Evolutionary conservation across 805 yeast species (phyloP).

Genomic region (Starmerella vaccinii): DNA sequence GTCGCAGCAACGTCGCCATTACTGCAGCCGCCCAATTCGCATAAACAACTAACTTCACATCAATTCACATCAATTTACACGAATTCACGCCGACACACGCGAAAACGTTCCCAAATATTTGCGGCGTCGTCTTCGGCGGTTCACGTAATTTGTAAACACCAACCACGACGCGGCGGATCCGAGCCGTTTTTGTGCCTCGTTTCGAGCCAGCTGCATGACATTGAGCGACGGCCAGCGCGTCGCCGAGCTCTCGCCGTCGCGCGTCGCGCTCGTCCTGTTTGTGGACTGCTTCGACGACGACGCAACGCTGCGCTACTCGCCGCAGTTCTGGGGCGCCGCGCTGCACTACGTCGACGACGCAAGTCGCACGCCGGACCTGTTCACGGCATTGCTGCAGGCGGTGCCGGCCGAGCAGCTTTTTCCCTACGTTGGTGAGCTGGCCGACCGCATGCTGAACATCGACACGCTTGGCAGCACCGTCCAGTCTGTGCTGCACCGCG

Average conservation of each 20-base stretch:
- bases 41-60: too few species aligned
- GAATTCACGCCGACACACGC: too few species aligned
- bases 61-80: too few species aligned
- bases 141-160: conserved; percentile 3
- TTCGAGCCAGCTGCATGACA: not conserved
- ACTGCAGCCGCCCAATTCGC: too few species aligned
- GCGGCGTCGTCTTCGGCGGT: not conserved
- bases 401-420: not conserved
- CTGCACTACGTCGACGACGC: not conserved
- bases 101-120: not conserved
- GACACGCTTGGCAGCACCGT: not conserved
- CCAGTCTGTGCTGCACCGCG: not conserved
- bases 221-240: not conserved
- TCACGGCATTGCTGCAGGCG: not conserved
- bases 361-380: not conserved
- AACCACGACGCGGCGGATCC: not conserved
- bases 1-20: too few species aligned
- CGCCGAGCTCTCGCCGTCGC: not conserved
- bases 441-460: not conserved
- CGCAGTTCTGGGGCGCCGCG: not conserved
- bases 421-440: not conserved
- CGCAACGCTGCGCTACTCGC: not conserved
- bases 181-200: not conserved
- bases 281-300: not conserved
- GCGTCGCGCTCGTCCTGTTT: not conserved